phyloP scores from a whole-genome alignment of 78 protist species.

The Bigelowiella natans region DNA sequence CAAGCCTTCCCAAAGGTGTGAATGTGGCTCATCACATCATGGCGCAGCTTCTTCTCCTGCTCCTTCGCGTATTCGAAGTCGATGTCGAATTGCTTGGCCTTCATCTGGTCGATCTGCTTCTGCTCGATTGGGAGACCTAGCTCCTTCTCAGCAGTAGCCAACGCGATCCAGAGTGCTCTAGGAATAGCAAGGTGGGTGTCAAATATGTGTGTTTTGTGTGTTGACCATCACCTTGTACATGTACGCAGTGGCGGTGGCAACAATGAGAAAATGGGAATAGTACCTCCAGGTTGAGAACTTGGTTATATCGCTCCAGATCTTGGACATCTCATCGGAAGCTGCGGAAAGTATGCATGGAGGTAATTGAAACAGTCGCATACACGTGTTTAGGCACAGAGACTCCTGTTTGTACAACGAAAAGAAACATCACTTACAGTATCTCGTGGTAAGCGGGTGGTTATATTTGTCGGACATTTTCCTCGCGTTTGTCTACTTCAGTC shows the following conservation, averaged over 20 bases:
- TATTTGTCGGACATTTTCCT: too few relatives aligned
- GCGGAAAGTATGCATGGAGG: too few relatives aligned
- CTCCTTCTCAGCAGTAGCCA: not conserved
- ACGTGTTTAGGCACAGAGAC: too few relatives aligned
- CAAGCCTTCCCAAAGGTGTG: not conserved
- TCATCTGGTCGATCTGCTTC: not conserved
- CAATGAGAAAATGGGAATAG: not conserved
- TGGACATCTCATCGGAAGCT: conserved; percentile 3
- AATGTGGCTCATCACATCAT: conserved; percentile 57
- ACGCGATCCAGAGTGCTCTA: not conserved
- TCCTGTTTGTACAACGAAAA: too few relatives aligned
- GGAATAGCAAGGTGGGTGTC: not conserved
- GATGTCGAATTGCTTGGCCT: conserved; percentile 12
- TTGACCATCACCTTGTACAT: too few relatives aligned
- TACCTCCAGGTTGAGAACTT: conserved; percentile 6
- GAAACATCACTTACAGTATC: too few relatives aligned
- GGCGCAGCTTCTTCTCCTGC: conserved; percentile 44
- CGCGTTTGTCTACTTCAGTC: too few relatives aligned
- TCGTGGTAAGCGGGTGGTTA: too few relatives aligned
- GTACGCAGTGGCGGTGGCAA: too few relatives aligned
- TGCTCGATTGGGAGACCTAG: not conserved
- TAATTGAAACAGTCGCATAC: too few relatives aligned
- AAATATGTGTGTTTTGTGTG: not conserved
- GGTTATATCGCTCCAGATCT: not conserved
- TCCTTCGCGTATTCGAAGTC: conserved; percentile 38